phyloP scores from a whole-genome alignment of 305 asterid genomes.

The Solanum aculeatissimum region DNA sequence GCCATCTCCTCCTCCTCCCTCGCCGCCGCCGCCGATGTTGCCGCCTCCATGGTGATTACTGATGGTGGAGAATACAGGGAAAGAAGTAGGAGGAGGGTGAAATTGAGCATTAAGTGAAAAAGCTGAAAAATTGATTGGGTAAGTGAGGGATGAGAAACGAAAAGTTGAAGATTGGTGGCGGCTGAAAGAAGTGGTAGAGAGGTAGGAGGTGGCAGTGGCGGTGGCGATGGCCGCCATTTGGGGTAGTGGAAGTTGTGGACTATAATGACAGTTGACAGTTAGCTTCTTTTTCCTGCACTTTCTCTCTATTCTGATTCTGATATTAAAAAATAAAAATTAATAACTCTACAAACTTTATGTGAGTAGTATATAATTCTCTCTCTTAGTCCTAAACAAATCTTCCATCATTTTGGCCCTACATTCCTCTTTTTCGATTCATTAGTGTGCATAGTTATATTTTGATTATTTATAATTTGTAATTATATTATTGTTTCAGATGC shows the following conservation, averaged over 20 bases:
- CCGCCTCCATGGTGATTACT: constrained; percentile 11
- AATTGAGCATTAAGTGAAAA: not conserved
- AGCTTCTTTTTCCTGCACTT: not conserved
- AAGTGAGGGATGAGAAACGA: constrained; percentile 10
- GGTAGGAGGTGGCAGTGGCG: constrained; percentile 32
- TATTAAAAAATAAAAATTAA: not conserved
- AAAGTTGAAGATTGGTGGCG: constrained; percentile 10
- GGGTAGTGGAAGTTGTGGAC: constrained; percentile 7
- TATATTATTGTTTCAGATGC: not conserved
- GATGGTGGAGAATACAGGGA: constrained; percentile 19
- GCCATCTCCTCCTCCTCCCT: constrained; percentile 12
- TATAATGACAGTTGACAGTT: constrained; percentile 3
- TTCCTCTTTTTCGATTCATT: not conserved
- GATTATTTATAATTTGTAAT: not conserved
- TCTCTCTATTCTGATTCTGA: not conserved
- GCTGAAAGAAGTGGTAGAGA: constrained; percentile 15
- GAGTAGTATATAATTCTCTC: not conserved
- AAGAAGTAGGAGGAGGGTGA: constrained; percentile 23
- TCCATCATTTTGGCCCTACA: not conserved
- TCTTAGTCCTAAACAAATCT: not conserved
- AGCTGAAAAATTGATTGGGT: not conserved
- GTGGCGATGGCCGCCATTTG: constrained; percentile 32
- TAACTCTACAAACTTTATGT: not conserved
- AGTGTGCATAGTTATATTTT: not conserved
- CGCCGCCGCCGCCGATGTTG: constrained; percentile 7